These are phyloP conservation scores for Laguncularia racemosa DNA, from an alignment of 345 rosid species.

Conservation along the genomic window DNA sequence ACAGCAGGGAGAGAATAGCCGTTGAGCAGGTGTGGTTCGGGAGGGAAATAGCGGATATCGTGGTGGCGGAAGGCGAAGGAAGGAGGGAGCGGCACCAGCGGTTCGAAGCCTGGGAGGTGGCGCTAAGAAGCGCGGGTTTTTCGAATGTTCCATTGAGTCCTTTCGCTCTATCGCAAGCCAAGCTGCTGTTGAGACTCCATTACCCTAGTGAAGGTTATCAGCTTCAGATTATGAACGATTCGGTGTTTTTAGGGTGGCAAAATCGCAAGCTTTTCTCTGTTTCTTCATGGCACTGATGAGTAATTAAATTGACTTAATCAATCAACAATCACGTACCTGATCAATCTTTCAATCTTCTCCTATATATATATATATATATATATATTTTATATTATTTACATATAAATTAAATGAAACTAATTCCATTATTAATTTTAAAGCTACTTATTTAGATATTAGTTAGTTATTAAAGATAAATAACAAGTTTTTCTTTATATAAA, in stretches of 20 bases:
- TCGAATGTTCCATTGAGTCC: conserved; percentile 64
- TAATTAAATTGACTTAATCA: not conserved
- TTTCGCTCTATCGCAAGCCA: conserved; percentile 84
- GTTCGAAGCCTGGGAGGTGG: conserved; percentile 67
- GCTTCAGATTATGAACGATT: conserved; percentile 55
- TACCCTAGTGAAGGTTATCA: conserved; percentile 94
- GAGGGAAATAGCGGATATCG: conserved; percentile 65
- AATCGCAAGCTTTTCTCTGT: conserved; percentile 80
- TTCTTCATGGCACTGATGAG: conserved; percentile 70
- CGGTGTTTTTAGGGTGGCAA: conserved; percentile 80
- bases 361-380: too few relatives aligned
- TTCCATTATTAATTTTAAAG: too few relatives aligned
- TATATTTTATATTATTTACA: too few relatives aligned
- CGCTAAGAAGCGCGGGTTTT: conserved; percentile 60
- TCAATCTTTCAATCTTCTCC: not conserved
- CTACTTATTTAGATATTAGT: too few relatives aligned
- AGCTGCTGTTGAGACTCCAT: conserved; percentile 82
- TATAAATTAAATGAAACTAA: too few relatives aligned
- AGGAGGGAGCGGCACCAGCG: conserved; percentile 60
- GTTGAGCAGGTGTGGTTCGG: conserved; percentile 91
- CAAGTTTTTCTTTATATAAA: too few relatives aligned
- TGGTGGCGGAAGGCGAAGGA: conserved; percentile 50
- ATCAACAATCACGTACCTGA: not conserved
- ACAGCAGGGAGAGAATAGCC: conserved; percentile 67
- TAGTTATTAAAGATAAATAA: too few relatives aligned